Evolutionary conservation across 306 rosid genomes (phyloP), one percentile per base, ranked within the genome.

Genomic region (Lathyrus aphaca): DNA sequence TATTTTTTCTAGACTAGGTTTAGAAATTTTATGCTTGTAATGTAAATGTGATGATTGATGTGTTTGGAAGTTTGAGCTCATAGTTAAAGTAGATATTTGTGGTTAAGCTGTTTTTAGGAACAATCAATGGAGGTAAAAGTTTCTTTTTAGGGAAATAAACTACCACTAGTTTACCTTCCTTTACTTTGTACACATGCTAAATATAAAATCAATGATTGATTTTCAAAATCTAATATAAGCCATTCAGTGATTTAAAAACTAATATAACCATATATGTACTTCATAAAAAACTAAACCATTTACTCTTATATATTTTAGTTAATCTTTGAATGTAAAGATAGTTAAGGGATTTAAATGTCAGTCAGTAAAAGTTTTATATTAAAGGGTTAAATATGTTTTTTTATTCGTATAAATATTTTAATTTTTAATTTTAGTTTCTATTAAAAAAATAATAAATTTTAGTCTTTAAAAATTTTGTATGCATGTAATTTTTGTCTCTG

Each of bases 41-140:
- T 30, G 0, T 5, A 39, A 62, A 19, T 30, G 11, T 18, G 17
- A 29, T 39, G 12, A 62, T 39, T 39, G 14, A 38, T 17, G 12
- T 10, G 10, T 8, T 38, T 39, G 16, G 18, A 62, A 62, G 32
- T 38, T 49, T 57, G 1, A 18, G 38, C 25, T 30, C 35, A 37
- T 35, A 44, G 8, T 40, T 1, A 19, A 29, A 51, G 56, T 2
- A 37, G 11, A 10, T 27, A 53, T 74, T 59, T 10, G 32, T 60
- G 83, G 81, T 74, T 66, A 27, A 27, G 61, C 69, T 59, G 4
- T 25, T 65, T 74, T 77, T 1, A 58, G 54, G 69, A 78, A 23
- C 13, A 67, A 68, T 29, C 60, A 59, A 15, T 78, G 74, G 77
- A 69, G 69, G 27, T 68, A 15, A 38, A 30, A 54, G 80, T 59